Conservation (phyloP, 352 stramenopile species). For the Phytophthora boehmeriae region DNA sequence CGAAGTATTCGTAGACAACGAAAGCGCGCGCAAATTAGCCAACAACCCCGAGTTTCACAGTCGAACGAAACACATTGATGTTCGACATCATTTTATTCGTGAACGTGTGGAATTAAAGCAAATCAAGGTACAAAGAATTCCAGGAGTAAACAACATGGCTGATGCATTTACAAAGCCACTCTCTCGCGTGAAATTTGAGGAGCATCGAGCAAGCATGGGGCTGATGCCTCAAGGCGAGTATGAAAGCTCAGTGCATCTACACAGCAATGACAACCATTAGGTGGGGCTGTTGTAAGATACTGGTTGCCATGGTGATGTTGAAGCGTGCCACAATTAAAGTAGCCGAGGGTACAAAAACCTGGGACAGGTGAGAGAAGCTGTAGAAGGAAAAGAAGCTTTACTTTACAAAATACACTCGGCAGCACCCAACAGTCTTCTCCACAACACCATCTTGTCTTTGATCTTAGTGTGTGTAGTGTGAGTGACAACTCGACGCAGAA, state of each 20-base stretch:
- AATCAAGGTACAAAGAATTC: slow-evolving; percentile 21
- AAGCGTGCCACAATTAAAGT: too few relatives aligned
- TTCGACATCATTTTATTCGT: slow-evolving; percentile 21
- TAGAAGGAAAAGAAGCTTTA: too few relatives aligned
- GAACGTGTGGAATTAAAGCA: slow-evolving; percentile 18
- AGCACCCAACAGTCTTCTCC: too few relatives aligned
- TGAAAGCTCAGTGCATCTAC: background rate
- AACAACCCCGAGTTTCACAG: slow-evolving; percentile 25
- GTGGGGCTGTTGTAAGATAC: slow-evolving; percentile 7
- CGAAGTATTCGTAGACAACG: slow-evolving; percentile 26
- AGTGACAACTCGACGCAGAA: too few relatives aligned
- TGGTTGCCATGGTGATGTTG: too few relatives aligned
- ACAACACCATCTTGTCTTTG: too few relatives aligned
- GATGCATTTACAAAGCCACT: slow-evolving; percentile 31
- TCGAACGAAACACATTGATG: slow-evolving; percentile 30
- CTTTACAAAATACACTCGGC: too few relatives aligned
- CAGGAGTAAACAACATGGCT: slow-evolving; percentile 26
- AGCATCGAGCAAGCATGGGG: slow-evolving; percentile 13
- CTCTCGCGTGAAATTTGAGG: slow-evolving; percentile 14
- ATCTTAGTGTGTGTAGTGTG: too few relatives aligned
- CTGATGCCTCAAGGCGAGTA: background rate
- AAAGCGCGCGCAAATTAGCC: slow-evolving; percentile 23
- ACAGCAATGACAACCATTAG: slow-evolving; percentile 10
- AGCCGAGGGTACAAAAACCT: too few relatives aligned
- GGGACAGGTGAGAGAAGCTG: too few relatives aligned